Evolutionary conservation across 2,329 filamentous ascomycete genomes (phyloP), one percentile per base, ranked within the genome.

Genomic region (Talaromyces verruculosus): DNA sequence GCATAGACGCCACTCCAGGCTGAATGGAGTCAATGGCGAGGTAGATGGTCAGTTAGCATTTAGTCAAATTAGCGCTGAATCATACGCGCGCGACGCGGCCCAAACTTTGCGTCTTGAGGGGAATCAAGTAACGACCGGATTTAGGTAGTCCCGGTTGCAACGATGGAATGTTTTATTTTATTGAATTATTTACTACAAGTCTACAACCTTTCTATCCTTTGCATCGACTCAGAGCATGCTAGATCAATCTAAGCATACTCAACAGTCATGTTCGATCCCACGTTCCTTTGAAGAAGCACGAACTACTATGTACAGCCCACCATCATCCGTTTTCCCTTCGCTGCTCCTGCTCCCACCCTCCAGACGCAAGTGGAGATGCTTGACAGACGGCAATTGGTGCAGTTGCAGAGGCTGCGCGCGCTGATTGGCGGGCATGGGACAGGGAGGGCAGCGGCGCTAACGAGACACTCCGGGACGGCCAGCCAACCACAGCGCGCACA

Each of bases 401-500:
- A 49, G 10, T 60, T 60, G 57, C 37, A n/a, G 37, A 6, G 22
- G 30, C 19, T 53, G 15, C 25, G 22, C 1, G 43, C 35, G 33
- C 55, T 65, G 63, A 65, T 65, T 49, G 55, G 63, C 43, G 15
- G 5, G 22, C 35, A 13, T 10, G 30, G 43, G 30, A 22, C 63
- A 65, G 43, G 55, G 55, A 35, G 25, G 25, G 30, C 25, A 63
- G 2, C 22, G 22, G 39, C 61, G 39, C 35, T 49, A 60, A 45
- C 11, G 33, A 59, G 15, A 33, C 49, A 17, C 33, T 53, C 43
- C 19, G 30, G 47, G 45, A 11, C 47, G 25, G 22, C 22, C 53
- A 65, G 66, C 68, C 69, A 72, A 70, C 67, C 68, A 71, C 25
- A 58, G 61, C 64, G 10, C 57, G 33, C 30, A 28, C 25, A 57